Base-by-base conservation (phyloP, 1,284 basidiomycete species). In the Cutaneotrichosporon cavernicola region DNA sequence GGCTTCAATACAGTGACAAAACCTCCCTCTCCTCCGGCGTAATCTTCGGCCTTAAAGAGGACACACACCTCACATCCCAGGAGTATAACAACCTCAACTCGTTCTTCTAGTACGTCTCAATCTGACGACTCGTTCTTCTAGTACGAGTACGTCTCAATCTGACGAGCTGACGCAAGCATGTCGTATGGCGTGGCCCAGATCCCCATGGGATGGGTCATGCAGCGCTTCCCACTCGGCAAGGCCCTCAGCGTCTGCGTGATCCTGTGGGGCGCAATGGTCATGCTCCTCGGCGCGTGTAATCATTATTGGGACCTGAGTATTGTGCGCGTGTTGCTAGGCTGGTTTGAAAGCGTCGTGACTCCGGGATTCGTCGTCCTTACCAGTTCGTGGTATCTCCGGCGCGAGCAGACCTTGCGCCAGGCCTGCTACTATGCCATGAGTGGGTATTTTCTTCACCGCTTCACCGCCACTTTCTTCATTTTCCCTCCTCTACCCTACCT, bases 301-400 rank as follows among this genome's bases (percentile, higher is more conserved):
- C 72, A 67, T 64, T 74, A 70, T 52, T 61, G 65, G 30, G 60
- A 69, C 40, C 64, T 75, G 11, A 61, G 69, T 2, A 64, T 63
- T 30, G 67, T 73, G 16, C 69, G 73, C 26, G 59, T 68, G n/a
- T 49, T 73, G 30, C 63, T 75, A 21, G 73, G 73, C 18, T 70
- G 69, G 68, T 70, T 73, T 38, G 72, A 73, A 63, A 64, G 60
- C 4, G 68, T 69, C 57, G 60, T 75, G 62, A 73, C 71, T 1
- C 73, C 73, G 31, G 71, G 70, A 32, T 75, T 75, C 61, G 66
- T 70, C 26, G 56, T 73, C 36, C 65, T 74, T 50, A 67, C 71
- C 22, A 56, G 70, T 7, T 71, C 72, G 2, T 75, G 73, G 73
- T 75, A 73, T 62, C 70, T 73, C 32, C 62, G 71, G 2, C 52